Evolutionary conservation across 805 yeast genomes (phyloP), one percentile per base, ranked within the genome.

Genomic region (Candida piceae): DNA sequence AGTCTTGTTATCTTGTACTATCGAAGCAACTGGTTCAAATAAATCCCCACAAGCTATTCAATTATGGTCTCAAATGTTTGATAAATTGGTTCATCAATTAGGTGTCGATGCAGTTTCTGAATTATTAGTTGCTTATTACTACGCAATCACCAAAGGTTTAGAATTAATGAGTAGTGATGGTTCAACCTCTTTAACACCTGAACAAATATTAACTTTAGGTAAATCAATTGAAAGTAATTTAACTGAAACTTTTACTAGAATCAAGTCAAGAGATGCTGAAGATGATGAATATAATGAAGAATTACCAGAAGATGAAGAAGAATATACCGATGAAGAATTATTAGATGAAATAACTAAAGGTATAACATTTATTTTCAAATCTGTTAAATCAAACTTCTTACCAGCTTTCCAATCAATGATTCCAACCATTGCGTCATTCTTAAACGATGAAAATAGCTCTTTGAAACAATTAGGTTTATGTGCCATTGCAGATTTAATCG

Each of bases 221-320:
- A 69, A 69, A 41, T 76, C 85, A 20, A 69, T 86, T 16, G 68
- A 73, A 31, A 58, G 72, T 3, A 80, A 79, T 49, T 63, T 88
- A 54, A 63, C 70, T 9, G 95, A 84, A 42, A 75, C 81, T 27
- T 77, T 74, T 52, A 79, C 74, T 40, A 75, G 95, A 49, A 78
- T 85, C 38, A 78, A 76, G 52, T 74, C 70, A 24, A 80, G 94
- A 45, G 88, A 85, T 36, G 70, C 68, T 41, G 81, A 73, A 29
- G 93, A 84, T 45, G 95, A 86, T 55, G 95, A 85, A 50, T 88
- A 81, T 58, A 82, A 83, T 41, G 96, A 87, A 62, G 96, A 86
- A 31, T 67, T 80, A 5, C 95, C 83, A 40, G 84, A 78, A 38
- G 88, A 81, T 39, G 97, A 89, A 38, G 87, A 79, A 40, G 95